phyloP scores from a whole-genome alignment of 768 basidiomycete genomes.

The Russula emetica region DNA sequence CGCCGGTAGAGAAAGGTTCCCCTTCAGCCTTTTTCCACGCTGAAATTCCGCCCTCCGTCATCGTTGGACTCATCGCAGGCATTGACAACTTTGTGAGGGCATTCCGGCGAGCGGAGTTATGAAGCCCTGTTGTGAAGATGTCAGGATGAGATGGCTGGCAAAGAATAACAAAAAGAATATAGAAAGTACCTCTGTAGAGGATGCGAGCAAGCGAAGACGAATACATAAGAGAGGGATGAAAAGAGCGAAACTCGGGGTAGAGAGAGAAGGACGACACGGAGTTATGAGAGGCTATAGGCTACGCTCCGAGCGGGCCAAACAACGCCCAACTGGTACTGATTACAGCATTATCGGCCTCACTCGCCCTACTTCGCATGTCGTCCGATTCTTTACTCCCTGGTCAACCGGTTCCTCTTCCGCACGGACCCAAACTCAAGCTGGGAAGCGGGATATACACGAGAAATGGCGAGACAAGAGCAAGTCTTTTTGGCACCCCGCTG shows the following conservation, averaged over 20 bases:
- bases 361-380: constrained; percentile 31
- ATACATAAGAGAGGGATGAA: constrained; percentile 44
- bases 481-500: constrained; percentile 60
- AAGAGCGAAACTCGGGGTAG: constrained; percentile 6
- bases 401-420: constrained; percentile 61
- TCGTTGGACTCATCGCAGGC: constrained; percentile 99
- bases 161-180: constrained; percentile 43
- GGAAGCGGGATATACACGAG: constrained; percentile 65
- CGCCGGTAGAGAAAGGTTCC: constrained; percentile 81
- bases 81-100: constrained; percentile 87
- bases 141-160: constrained; percentile 27
- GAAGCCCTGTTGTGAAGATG: constrained; percentile 53
- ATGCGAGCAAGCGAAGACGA: constrained; percentile 54
- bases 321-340: constrained; percentile 20
- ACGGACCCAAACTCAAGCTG: constrained; percentile 51
- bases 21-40: constrained; percentile 98
- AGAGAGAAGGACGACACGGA: background rate
- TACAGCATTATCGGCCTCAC: background rate
- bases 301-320: constrained; percentile 24
- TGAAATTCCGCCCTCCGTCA: constrained; percentile 99
- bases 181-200: constrained; percentile 65
- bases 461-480: constrained; percentile 62
- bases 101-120: constrained; percentile 71
- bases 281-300: constrained; percentile 29
- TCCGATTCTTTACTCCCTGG: constrained; percentile 59